Percentiles rank a stretch among this genome's conserved stretches.
Evolutionary conservation across 1,284 basidiomycete genomes (phyloP).

Genomic region (Apiotrichum sp.): DNA sequence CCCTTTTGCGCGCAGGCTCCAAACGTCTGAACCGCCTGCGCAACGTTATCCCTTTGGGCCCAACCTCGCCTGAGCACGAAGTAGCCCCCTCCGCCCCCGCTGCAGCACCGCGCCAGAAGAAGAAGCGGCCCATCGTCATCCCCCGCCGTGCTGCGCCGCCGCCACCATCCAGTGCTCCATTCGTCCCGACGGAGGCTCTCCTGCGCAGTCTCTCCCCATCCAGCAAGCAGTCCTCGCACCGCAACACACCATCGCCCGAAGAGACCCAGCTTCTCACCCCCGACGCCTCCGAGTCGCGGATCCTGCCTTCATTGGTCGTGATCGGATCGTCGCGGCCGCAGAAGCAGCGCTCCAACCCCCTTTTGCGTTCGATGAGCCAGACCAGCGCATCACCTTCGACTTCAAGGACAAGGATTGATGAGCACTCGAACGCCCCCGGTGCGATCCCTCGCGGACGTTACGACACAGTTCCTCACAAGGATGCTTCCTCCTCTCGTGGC

Average conservation of each 20-base stretch:
- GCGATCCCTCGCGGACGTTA: not conserved
- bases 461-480: not conserved
- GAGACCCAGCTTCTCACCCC: not conserved
- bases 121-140: constrained; percentile 27
- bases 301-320: not conserved
- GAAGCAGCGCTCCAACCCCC: not conserved
- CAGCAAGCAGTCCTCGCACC: not conserved
- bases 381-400: not conserved
- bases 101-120: constrained; percentile 15
- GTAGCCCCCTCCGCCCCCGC: not conserved
- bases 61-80: not conserved
- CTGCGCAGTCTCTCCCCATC: not conserved
- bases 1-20: not conserved
- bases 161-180: constrained; percentile 22
- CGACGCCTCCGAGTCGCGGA: not conserved
- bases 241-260: not conserved
- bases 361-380: not conserved
- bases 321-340: not conserved
- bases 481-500: no score
- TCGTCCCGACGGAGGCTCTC: not conserved
- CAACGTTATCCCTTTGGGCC: not conserved
- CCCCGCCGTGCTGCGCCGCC: constrained; percentile 32
- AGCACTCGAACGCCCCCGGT: no score
- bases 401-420: no score
- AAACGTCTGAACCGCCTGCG: constrained; percentile 6